Evolutionary conservation across 441 rosid genomes (phyloP).

Genomic region (Jatropha multifida): DNA sequence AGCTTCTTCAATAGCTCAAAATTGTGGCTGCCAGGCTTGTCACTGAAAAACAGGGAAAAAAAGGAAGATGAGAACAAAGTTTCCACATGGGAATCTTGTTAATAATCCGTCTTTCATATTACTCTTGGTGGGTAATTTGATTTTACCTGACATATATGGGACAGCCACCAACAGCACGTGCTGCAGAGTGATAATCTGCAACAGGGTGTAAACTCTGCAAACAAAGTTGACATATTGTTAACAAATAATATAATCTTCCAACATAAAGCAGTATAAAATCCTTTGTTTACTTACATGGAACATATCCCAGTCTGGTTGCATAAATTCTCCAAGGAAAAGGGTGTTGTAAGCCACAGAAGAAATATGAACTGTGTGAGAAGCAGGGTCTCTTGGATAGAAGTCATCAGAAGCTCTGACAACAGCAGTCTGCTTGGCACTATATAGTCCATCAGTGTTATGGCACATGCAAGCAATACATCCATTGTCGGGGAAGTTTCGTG

Average conservation of each 20-base stretch:
- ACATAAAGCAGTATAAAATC: background rate
- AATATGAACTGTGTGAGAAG: slow-evolving; percentile 93
- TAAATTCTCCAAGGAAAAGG: slow-evolving; percentile 89
- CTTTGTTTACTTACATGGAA: slow-evolving; percentile 74
- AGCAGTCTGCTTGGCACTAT: slow-evolving; percentile 77
- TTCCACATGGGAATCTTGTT: slow-evolving; percentile 15
- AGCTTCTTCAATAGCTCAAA: slow-evolving; percentile 75
- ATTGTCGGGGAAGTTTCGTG: slow-evolving; percentile 71
- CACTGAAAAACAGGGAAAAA: slow-evolving; percentile 41
- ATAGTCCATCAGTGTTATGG: slow-evolving; percentile 86
- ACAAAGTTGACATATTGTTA: slow-evolving; percentile 5
- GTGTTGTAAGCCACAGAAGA: slow-evolving; percentile 87
- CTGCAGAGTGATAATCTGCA: slow-evolving; percentile 92
- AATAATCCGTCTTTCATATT: background rate
- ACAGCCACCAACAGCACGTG: slow-evolving; percentile 92
- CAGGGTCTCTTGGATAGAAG: slow-evolving; percentile 81
- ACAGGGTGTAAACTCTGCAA: slow-evolving; percentile 86
- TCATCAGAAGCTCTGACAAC: slow-evolving; percentile 93
- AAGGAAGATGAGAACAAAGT: background rate
- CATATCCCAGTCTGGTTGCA: slow-evolving; percentile 99
- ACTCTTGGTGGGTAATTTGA: background rate
- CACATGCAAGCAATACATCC: slow-evolving; percentile 96
- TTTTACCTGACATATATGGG: slow-evolving; percentile 87
- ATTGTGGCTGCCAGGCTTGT: slow-evolving; percentile 90
- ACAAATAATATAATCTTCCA: background rate